These are phyloP conservation scores for Suillus discolor DNA, from an alignment of 768 basidiomycete genomes.

Conservation along the genomic window DNA sequence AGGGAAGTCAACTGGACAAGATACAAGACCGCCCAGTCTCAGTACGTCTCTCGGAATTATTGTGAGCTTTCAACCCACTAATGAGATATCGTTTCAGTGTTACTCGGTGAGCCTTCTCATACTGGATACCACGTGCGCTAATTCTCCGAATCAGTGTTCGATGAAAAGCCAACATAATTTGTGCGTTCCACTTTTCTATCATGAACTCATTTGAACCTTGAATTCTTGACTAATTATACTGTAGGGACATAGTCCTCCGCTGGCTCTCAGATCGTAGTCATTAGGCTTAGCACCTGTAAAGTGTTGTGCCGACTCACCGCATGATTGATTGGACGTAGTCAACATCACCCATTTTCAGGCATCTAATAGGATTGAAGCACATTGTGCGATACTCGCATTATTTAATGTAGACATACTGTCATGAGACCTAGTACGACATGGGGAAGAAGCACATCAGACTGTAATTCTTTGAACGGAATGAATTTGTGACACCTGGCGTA, in stretches of 20 bases:
- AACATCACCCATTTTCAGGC: neutral
- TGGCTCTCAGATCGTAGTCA: slow-evolving; percentile 84
- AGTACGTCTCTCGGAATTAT: slow-evolving; percentile 47
- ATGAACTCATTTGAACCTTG: neutral
- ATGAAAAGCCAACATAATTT: slow-evolving; percentile 97
- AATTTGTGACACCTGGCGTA: neutral
- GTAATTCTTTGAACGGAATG: neutral
- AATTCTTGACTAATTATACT: neutral
- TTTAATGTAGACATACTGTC: neutral
- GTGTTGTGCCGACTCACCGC: slow-evolving; percentile 6
- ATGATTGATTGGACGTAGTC: neutral
- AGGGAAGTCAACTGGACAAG: slow-evolving; percentile 69
- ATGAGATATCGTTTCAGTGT: slow-evolving; percentile 47
- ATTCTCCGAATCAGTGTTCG: slow-evolving; percentile 68
- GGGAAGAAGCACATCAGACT: neutral
- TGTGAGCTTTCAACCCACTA: slow-evolving; percentile 7
- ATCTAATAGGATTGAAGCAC: neutral
- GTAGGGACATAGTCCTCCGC: slow-evolving; percentile 82
- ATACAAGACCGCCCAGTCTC: slow-evolving; percentile 82
- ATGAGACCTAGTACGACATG: neutral
- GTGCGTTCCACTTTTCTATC: slow-evolving; percentile 41
- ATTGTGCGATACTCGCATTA: neutral
- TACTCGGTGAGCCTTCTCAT: slow-evolving; percentile 65
- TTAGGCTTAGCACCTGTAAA: slow-evolving; percentile 28
- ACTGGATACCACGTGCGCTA: slow-evolving; percentile 5